phyloP scores from a whole-genome alignment of 2,329 filamentous ascomycete species.

The Scolecobasidium constrictum region DNA sequence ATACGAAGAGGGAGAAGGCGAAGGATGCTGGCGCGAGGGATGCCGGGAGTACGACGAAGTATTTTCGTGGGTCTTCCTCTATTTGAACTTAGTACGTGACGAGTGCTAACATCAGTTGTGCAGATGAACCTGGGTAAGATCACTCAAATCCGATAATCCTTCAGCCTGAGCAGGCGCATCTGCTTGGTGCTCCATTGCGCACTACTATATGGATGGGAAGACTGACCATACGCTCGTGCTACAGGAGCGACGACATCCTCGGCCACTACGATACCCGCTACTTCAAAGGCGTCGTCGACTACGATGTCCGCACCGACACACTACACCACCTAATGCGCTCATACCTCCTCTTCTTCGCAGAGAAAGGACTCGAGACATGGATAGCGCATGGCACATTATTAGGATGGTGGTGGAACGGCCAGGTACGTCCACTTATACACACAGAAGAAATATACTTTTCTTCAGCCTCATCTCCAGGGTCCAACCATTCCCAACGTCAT shows the following conservation, averaged over 20 bases:
- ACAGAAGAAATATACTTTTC: too few relatives aligned
- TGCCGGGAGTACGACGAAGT: constrained; percentile 18
- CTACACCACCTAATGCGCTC: constrained; percentile 61
- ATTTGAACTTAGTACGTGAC: background rate
- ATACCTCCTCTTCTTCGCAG: constrained; percentile 57
- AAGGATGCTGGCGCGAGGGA: constrained; percentile 2
- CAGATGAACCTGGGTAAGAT: constrained; percentile 11
- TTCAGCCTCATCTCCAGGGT: background rate
- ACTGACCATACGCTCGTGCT: too few relatives aligned
- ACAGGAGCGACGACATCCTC: constrained; percentile 38
- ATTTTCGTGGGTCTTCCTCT: constrained; percentile 23
- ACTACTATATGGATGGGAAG: too few relatives aligned
- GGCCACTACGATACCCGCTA: constrained; percentile 67
- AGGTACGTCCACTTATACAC: constrained; percentile 34
- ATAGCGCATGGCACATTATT: constrained; percentile 75
- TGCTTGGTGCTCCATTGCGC: too few relatives aligned
- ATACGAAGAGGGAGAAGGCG: background rate
- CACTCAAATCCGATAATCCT: background rate
- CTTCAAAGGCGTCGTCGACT: constrained; percentile 52
- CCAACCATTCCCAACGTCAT: too few relatives aligned
- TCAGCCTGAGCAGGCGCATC: background rate
- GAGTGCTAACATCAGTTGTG: constrained; percentile 3
- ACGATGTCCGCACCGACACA: constrained; percentile 54
- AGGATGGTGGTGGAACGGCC: constrained; percentile 81
- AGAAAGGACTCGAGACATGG: constrained; percentile 67